Base-by-base conservation (phyloP, 805 yeast species). In the Pichia insulana region DNA sequence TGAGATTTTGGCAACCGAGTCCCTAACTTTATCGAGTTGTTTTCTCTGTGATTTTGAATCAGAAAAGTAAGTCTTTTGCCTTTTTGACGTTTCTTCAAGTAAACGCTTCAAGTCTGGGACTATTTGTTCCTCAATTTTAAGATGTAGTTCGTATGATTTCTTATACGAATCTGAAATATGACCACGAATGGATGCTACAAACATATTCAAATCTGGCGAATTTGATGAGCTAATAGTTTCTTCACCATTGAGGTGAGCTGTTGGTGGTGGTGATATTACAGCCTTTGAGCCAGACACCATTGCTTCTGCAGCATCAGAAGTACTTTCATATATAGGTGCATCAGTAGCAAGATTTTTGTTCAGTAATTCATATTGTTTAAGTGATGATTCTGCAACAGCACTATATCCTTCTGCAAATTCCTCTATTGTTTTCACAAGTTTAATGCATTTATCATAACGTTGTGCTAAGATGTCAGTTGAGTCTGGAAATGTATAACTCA, bases 91-190 rank as follows among this genome's bases (percentile, higher is more conserved):
- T 41, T 71, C 74, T 9, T 54, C 55, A 25, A 53, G 50, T 15
- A 70, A 53, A 20, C 62, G 59, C 37, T 67, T 71, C 39, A 74
- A 54, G 39, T 64, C 69, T 7, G 78, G 77, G 11, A 68, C 40
- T 11, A 71, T 59, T 20, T 64, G 58, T 7, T 57, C 39, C 47
- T 56, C 61, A 46, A 70, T 53, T 40, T 65, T 52, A 30, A 50
- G 53, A 46, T 68, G 74, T n/a, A 67, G 58, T 35, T 70, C 70
- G 4, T 42, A 41, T 9, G 70, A 58, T 34, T 64, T 57, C 39
- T 56, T 59, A 40, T 62, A 50, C 26, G 67, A 50, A 11, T 44
- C 47, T 30, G 68, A 70, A 30, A 57, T 43, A 20, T 53, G 46
- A n/a, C 42, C 25, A 32, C 57, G 49, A 31, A 63, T 43, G 4